phyloP scores from a whole-genome alignment of 140 eudicot species.

The Ambrosia hybrid region DNA sequence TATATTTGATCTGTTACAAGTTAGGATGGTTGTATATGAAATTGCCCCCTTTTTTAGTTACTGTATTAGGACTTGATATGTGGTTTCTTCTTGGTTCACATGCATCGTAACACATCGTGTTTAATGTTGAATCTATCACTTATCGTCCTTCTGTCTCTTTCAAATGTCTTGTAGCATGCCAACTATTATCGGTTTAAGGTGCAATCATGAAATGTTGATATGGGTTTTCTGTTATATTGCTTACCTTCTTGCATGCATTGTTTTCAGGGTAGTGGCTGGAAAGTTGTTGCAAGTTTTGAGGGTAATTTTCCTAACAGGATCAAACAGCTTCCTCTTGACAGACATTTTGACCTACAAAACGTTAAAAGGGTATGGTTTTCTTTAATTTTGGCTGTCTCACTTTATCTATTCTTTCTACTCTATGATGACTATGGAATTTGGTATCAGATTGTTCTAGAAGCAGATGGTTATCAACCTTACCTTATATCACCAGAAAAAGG shows the following conservation, averaged over 20 bases:
- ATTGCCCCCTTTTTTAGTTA: not conserved
- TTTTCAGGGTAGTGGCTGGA: constrained; percentile 96
- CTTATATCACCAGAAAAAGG: constrained; percentile 99
- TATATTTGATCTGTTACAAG: not conserved
- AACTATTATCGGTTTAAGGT: not conserved
- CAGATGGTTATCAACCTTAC: constrained; percentile 99
- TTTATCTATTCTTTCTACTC: constrained; percentile 2
- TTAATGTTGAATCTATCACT: not conserved
- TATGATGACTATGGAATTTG: constrained; percentile 28
- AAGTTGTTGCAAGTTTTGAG: constrained; percentile 98
- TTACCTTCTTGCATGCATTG: constrained; percentile 10
- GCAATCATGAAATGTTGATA: not conserved
- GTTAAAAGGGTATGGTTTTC: constrained; percentile 76
- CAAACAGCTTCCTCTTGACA: constrained; percentile 95
- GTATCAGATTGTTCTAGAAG: constrained; percentile 92
- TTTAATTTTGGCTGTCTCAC: constrained; percentile 1
- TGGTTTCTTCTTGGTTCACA: not conserved
- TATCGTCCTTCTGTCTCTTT: not conserved
- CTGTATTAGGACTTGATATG: not conserved
- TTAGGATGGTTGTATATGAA: not conserved
- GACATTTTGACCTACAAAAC: constrained; percentile 90
- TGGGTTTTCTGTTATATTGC: not conserved
- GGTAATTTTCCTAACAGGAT: constrained; percentile 97
- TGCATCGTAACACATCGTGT: not conserved
- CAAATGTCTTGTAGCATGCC: not conserved